Conservation (phyloP, 345 rosid genomes). For the Clausena lansium region DNA sequence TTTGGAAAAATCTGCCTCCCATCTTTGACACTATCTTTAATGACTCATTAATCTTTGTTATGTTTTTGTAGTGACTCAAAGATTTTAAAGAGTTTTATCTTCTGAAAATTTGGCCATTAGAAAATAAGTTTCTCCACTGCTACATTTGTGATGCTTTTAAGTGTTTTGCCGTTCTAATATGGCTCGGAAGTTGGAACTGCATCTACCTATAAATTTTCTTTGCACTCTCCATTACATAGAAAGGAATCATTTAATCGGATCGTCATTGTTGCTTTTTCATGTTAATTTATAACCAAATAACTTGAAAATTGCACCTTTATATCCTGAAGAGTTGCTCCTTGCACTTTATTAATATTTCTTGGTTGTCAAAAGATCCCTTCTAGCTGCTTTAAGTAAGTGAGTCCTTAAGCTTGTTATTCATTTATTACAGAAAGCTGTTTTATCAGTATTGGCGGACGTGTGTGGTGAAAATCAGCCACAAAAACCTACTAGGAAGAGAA, state of each 20-base stretch:
- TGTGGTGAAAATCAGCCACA: slow-evolving; percentile 26
- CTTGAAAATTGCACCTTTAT: background rate
- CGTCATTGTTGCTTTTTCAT: background rate
- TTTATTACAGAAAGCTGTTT: slow-evolving; percentile 37
- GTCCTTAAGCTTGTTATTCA: background rate
- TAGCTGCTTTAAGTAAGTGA: background rate
- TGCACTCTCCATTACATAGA: background rate
- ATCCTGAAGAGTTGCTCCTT: background rate
- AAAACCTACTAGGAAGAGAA: slow-evolving; percentile 30
- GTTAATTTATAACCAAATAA: background rate
- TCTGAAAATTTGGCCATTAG: background rate
- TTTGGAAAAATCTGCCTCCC: background rate
- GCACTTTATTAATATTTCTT: background rate
- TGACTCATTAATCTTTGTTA: background rate
- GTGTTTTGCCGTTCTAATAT: background rate
- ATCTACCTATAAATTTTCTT: too few species aligned
- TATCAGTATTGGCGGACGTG: slow-evolving; percentile 26
- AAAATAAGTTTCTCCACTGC: background rate
- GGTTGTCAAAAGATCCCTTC: background rate
- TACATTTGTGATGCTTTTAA: background rate
- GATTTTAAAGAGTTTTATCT: background rate
- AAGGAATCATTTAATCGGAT: background rate
- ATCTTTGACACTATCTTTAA: background rate
- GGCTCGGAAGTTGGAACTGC: background rate
- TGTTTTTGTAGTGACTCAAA: background rate